A percentile compares a stretch with the other conserved stretches of the same genome.
Evolutionary conservation across 148 eudicot species (phyloP).

Genomic region (Rhododendron griersonianum): DNA sequence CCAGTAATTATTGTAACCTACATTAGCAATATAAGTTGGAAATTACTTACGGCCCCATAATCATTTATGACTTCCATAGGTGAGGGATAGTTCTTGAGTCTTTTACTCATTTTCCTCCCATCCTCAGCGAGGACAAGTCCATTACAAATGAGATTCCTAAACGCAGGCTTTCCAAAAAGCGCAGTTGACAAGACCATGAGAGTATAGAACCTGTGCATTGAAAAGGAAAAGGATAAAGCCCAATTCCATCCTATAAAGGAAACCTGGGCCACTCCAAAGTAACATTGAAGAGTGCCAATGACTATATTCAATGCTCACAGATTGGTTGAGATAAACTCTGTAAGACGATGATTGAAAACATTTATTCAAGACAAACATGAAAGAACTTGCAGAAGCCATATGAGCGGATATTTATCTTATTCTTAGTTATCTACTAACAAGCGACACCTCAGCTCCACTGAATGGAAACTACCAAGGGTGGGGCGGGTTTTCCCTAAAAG

Average conservation of each 20-base stretch:
- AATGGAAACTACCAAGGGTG: background rate
- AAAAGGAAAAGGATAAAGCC: slow-evolving; percentile 5
- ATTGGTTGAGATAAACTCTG: background rate
- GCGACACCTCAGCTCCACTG: background rate
- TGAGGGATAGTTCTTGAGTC: slow-evolving; percentile 82
- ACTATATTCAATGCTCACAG: background rate
- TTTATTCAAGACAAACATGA: background rate
- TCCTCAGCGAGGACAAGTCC: slow-evolving; percentile 98
- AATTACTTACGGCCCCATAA: slow-evolving; percentile 83
- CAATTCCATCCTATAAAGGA: background rate
- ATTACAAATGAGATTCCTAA: slow-evolving; percentile 92
- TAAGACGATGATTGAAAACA: background rate
- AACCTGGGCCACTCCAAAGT: background rate
- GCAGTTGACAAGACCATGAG: slow-evolving; percentile 99
- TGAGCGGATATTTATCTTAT: background rate
- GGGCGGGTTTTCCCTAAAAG: no score
- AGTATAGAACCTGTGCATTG: slow-evolving; percentile 70
- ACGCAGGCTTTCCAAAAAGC: slow-evolving; percentile 89
- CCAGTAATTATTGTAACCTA: background rate
- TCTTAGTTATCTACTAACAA: background rate
- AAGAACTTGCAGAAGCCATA: background rate
- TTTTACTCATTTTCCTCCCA: slow-evolving; percentile 98
- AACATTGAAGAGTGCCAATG: background rate
- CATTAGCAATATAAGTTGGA: background rate
- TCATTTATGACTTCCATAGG: slow-evolving; percentile 75